Evolutionary conservation across 148 eudicot species (phyloP), one percentile per base, ranked within the genome.

Genomic region (Rhododendron mucronatum): DNA sequence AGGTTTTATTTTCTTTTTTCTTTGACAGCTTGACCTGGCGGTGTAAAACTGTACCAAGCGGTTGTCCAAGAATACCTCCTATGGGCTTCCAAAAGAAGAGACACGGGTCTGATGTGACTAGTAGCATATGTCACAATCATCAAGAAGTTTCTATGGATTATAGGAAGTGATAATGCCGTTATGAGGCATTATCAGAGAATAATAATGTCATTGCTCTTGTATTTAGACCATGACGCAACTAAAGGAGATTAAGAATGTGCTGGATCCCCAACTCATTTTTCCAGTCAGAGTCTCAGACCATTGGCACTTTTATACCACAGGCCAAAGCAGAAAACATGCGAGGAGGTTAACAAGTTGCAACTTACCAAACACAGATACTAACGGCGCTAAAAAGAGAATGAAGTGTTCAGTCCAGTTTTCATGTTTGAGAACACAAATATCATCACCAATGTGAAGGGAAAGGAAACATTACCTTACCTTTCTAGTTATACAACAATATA

Each of bases 401-500:
- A 76, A 39, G 80, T 76, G 48, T 76, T 39, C 47, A 16, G 26
- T 33, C 80, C 26, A 76, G n/a, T 76, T 14, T n/a, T 76, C 47
- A 76, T 39, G 47, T 76, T 76, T 16, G n/a, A 37, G 80, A 16
- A 16, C 21, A 76, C 21, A 76, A 39, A 20, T 74, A 6, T 39
- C 13, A 20, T 76, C n/a, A 8, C 5, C n/a, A 20, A 37, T 78
- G 53, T 23, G 28, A 45, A 44, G 14, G 53, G 81, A 78, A 45
- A 9, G 48, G 53, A 45, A 78, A 10, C 55, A 20, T 18, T 10
- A n/a, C 21, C n/a, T 78, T 9, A 21, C 35, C 53, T 45, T 78
- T 78, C 81, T 78, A 78, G 81, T 78, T 78, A 30, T 78, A 45
- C 4, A 44, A 78, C 23, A 77, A 76, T 76, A 76, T 20, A 39